phyloP scores from a whole-genome alignment of 2,329 filamentous ascomycete species.

The Fonsecaea monophora region DNA sequence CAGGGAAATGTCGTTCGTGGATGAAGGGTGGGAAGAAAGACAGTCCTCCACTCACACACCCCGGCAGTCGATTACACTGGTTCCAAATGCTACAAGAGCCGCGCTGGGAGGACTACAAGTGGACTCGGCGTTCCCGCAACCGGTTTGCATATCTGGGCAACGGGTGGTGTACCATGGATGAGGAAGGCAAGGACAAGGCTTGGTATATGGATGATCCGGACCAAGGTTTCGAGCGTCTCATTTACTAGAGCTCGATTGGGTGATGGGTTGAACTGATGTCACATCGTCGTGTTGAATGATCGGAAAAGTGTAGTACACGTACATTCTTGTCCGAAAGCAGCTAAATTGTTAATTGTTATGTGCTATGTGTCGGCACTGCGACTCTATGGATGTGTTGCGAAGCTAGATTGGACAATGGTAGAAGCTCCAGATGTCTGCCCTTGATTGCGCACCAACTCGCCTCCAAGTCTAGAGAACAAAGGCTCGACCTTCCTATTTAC shows the following conservation, averaged over 20 bases:
- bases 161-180: constrained; percentile 13
- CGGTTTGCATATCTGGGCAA: constrained; percentile 43
- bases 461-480: not conserved
- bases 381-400: not conserved
- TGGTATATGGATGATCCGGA: constrained; percentile 19
- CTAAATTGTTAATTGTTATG: too few relatives aligned
- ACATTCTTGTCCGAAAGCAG: not conserved
- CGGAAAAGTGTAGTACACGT: not conserved
- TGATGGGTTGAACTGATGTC: not conserved
- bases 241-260: constrained; percentile 1
- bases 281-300: not conserved
- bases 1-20: constrained; percentile 52
- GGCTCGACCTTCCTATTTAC: not conserved
- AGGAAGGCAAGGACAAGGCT: constrained; percentile 27
- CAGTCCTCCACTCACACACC: constrained; percentile 56
- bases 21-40: constrained; percentile 50
- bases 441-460: not conserved
- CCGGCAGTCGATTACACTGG: constrained; percentile 59
- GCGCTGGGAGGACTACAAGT: constrained; percentile 52
- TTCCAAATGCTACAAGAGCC: constrained; percentile 49
- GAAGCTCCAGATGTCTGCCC: not conserved
- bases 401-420: not conserved
- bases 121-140: constrained; percentile 37
- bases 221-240: constrained; percentile 4
- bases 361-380: not conserved